Evolutionary conservation across 73 alveolate species (phyloP).

Genomic region (Symbiodinium pilosum): DNA sequence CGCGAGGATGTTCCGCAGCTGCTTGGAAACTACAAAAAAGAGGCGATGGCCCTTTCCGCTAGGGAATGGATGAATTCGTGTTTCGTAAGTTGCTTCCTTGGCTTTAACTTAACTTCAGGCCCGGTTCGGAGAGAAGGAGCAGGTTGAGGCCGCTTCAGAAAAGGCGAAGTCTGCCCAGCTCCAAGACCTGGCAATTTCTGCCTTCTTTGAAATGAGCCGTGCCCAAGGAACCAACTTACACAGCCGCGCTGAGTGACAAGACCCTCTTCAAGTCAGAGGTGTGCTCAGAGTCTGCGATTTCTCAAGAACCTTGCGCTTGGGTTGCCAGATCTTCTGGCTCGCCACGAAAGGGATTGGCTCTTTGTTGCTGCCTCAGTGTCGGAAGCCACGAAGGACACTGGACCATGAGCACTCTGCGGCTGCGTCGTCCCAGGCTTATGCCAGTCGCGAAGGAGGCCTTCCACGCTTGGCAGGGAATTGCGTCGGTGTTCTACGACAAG

Average conservation of each 20-base stretch:
- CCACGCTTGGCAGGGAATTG: conserved; percentile 74
- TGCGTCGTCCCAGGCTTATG: conserved; percentile 34
- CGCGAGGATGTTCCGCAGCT: conserved; percentile 69
- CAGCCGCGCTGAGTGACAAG: conserved; percentile 62
- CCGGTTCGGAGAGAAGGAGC: conserved; percentile 89
- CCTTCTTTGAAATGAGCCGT: background rate
- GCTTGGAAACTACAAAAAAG: conserved; percentile 82
- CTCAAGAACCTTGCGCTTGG: no score
- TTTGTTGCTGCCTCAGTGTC: conserved; percentile 19
- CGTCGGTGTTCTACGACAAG: conserved; percentile 74
- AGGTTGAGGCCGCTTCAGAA: conserved; percentile 69
- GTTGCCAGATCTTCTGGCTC: conserved; percentile 79
- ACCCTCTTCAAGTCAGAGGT: conserved; percentile 82
- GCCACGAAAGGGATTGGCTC: conserved; percentile 86
- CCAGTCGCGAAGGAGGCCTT: conserved; percentile 90
- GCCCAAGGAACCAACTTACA: conserved; percentile 29
- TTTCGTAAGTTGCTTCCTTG: background rate
- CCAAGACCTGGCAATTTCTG: background rate
- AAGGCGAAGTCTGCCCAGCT: conserved; percentile 29
- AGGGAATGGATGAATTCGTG: background rate
- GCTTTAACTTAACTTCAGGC: no score
- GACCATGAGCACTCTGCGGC: no score
- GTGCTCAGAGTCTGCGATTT: no score
- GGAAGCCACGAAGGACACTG: background rate
- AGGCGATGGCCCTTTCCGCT: no score